Evolutionary conservation across 2,329 filamentous ascomycete species (phyloP).

Genomic region (Cordyceps pruinosa): DNA sequence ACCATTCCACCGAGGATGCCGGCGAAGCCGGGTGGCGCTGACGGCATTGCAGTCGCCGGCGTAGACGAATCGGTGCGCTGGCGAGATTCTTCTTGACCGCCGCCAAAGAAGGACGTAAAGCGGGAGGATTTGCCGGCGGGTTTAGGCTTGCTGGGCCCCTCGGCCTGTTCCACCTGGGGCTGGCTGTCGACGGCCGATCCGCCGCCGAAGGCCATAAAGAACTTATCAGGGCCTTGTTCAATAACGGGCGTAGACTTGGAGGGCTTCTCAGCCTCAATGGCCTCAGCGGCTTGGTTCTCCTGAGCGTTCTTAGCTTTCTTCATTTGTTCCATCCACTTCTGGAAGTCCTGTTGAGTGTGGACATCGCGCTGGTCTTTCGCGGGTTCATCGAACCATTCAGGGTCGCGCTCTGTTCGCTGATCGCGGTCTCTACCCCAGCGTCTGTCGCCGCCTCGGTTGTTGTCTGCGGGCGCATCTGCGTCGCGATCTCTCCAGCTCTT

Average conservation of each 20-base stretch:
- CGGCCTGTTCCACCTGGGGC: constrained; percentile 42
- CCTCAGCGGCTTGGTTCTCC: constrained; percentile 24
- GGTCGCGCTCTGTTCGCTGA: constrained; percentile 64
- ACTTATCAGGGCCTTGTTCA: constrained; percentile 67
- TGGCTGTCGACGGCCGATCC: constrained; percentile 39
- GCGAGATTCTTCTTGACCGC: constrained; percentile 43
- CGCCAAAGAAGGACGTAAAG: constrained; percentile 72
- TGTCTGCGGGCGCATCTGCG: constrained; percentile 33
- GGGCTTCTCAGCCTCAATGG: constrained; percentile 42
- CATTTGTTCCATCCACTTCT: constrained; percentile 91
- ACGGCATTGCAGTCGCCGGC: constrained; percentile 20
- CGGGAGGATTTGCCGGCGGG: constrained; percentile 63
- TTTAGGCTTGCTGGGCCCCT: constrained; percentile 46
- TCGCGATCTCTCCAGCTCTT: constrained; percentile 56
- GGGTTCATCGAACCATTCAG: constrained; percentile 82
- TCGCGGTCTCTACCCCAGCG: constrained; percentile 47
- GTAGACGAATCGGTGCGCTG: constrained; percentile 43
- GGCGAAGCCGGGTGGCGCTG: constrained; percentile 10
- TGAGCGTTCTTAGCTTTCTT: constrained; percentile 53
- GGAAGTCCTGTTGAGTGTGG: constrained; percentile 84
- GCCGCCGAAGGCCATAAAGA: constrained; percentile 56
- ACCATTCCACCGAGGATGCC: constrained; percentile 3
- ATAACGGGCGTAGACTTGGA: constrained; percentile 54
- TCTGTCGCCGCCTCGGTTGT: constrained; percentile 38
- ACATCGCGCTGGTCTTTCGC: constrained; percentile 61